phyloP scores from a whole-genome alignment of 805 yeast genomes.

The Barnettozyma populi region DNA sequence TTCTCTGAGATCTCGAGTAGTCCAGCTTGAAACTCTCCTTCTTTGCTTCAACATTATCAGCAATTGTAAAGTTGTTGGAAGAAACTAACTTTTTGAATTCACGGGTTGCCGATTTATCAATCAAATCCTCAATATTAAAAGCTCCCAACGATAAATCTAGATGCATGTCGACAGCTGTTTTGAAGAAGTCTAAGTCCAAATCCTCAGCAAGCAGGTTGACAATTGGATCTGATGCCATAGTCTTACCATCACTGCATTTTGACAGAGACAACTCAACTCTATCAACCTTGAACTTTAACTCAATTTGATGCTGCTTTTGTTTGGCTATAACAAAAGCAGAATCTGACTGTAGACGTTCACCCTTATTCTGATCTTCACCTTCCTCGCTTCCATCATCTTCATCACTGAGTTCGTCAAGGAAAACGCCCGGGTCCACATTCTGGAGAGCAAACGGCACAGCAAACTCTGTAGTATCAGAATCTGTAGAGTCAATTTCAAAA shows the following conservation, averaged over 20 bases:
- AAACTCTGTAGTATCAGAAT: conserved; percentile 29
- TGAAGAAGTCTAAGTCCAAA: conserved; percentile 54
- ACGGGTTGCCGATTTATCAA: conserved; percentile 53
- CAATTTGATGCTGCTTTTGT: conserved; percentile 56
- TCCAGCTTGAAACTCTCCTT: conserved; percentile 54
- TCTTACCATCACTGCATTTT: conserved; percentile 59
- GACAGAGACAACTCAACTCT: conserved; percentile 54
- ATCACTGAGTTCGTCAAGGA: conserved; percentile 13
- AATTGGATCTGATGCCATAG: conserved; percentile 59
- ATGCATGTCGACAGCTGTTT: conserved; percentile 54
- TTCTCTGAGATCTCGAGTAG: conserved; percentile 54
- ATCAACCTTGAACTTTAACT: conserved; percentile 66
- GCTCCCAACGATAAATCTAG: conserved; percentile 61
- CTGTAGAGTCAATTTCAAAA: conserved; percentile 12
- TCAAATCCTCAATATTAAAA: conserved; percentile 67
- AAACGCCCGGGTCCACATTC: conserved; percentile 6
- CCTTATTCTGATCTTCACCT: background rate
- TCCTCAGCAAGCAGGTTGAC: conserved; percentile 69
- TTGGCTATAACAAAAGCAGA: conserved; percentile 4
- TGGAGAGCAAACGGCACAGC: conserved; percentile 25
- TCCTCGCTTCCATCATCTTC: background rate
- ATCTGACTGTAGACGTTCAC: conserved; percentile 2
- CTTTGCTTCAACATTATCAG: conserved; percentile 31
- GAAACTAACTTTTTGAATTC: conserved; percentile 69
- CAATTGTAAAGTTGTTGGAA: conserved; percentile 43